Conservation (phyloP, 768 basidiomycete species). For the Guyanaporus albipodus region DNA sequence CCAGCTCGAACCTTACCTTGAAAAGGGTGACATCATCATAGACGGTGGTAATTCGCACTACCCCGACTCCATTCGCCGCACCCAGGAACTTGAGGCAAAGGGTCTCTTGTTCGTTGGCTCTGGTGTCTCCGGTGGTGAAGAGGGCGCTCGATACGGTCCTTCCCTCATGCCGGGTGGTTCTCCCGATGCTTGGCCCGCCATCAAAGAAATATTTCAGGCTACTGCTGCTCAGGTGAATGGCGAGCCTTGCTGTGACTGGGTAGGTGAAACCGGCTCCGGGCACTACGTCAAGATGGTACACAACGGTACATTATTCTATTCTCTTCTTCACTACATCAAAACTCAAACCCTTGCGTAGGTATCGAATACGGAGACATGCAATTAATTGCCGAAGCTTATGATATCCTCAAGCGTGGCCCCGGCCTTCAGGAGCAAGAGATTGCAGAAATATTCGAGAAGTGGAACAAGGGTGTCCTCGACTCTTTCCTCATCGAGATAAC, state of each 20-base stretch:
- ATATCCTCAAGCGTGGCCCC: conserved; percentile 96
- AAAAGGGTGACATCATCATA: conserved; percentile 97
- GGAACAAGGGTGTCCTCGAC: conserved; percentile 99
- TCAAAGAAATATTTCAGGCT: conserved; percentile 99
- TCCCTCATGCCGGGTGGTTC: conserved; percentile 99
- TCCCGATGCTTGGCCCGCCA: conserved; percentile 87
- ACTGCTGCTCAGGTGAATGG: conserved; percentile 92
- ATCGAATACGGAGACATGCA: conserved; percentile 99
- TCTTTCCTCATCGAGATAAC: conserved; percentile 99
- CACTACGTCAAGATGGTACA: conserved; percentile 99
- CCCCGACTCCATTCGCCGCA: conserved; percentile 95
- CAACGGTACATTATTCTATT: conserved; percentile 54
- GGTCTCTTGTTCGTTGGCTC: conserved; percentile 97
- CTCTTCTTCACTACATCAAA: not conserved
- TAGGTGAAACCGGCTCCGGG: conserved; percentile 90
- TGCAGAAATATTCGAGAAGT: conserved; percentile 86
- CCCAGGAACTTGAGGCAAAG: conserved; percentile 89
- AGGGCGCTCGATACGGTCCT: conserved; percentile 95
- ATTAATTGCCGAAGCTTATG: conserved; percentile 97
- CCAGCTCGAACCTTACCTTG: conserved; percentile 85
- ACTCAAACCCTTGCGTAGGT: conserved; percentile 45
- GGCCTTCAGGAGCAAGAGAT: conserved; percentile 86
- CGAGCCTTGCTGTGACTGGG: conserved; percentile 99
- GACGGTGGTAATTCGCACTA: conserved; percentile 99
- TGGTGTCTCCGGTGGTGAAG: conserved; percentile 99